A percentile compares a stretch with the other conserved stretches of the same genome.
Conservation (phyloP, 1,139 yeast species). For the Taphrina deformans region DNA sequence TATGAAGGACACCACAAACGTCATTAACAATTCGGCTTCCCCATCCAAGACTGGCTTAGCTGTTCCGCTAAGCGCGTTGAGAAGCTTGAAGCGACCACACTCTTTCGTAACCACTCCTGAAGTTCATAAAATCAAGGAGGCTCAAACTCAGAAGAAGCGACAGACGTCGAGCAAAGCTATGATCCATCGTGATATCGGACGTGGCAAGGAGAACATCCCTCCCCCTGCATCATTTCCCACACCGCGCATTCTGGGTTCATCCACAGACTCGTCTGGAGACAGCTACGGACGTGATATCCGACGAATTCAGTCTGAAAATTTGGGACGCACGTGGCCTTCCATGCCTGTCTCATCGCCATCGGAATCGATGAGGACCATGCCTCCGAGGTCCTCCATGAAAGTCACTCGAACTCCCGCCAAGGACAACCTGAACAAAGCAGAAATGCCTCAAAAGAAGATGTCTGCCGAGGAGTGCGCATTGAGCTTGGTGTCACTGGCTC, state of each 20-base stretch:
- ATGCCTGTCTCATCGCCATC: not conserved
- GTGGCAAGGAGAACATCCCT: constrained; percentile 18
- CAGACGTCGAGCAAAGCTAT: not conserved
- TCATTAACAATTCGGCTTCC: not conserved
- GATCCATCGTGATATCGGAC: not conserved
- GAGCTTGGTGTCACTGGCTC: constrained; percentile 25
- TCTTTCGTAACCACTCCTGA: not conserved
- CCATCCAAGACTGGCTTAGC: not conserved
- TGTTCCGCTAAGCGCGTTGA: not conserved
- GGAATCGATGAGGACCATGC: not conserved
- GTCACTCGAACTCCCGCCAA: not conserved
- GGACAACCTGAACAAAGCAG: not conserved
- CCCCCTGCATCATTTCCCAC: not conserved
- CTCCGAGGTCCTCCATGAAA: not conserved
- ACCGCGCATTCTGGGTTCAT: not conserved
- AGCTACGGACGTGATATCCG: constrained; percentile 2
- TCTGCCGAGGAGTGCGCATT: constrained; percentile 30
- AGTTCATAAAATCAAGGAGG: not conserved
- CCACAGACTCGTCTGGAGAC: not conserved
- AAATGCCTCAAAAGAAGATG: not conserved
- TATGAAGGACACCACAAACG: not conserved
- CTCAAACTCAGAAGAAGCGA: not conserved
- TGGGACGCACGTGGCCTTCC: not conserved
- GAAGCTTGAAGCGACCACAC: constrained; percentile 7
- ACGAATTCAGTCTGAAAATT: not conserved